Evolutionary conservation across 805 yeast genomes (phyloP), one percentile per base, ranked within the genome.

Genomic region (Hanseniaspora pseudoguilliermondii): DNA sequence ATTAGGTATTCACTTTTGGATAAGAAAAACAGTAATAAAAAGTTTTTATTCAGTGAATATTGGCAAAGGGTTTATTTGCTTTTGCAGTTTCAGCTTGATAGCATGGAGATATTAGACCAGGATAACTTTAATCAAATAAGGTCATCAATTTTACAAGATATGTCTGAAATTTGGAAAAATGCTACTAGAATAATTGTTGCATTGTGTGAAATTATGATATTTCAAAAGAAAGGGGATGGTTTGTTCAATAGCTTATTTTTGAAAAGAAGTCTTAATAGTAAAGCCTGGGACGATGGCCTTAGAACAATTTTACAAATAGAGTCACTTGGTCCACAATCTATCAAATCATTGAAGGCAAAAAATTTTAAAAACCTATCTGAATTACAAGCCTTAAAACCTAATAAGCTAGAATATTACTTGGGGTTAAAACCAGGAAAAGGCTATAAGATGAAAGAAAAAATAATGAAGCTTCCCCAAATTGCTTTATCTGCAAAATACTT

Each of bases 81-180:
- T 10, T 64, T 77, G 9, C 82, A 79, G 58, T 74, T 69, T 61
- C 81, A 77, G 52, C 65, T 79, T 9, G 78, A 81, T 1, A 79
- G 80, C 0, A 48, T 74, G 4, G 79, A 75, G 29, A 74, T 64
- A 53, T 82, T 82, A 0, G 61, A 60, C 3, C 75, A 70, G 55
- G 68, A 64, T 5, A 79, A 76, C 0, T 68, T 78, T 1, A 51
- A 58, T 32, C 73, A 71, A 49, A 63, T 71, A 16, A 73, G 69
- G 40, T 68, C 69, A 32, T 61, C 71, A 2, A 71, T 79, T 58
- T 60, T 67, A 7, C 72, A 73, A 36, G 83, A 80, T 54, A 76
- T 75, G 55, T 46, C 67, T 13, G 59, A 65, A n/a, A 68, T 75
- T 3, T 72, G 76, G 59, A 71, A 71, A 57, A 76, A 72, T 57